Evolutionary conservation across 371 early-diverging fungal genomes (phyloP).

Genomic region (Apophysomyces elegans): DNA sequence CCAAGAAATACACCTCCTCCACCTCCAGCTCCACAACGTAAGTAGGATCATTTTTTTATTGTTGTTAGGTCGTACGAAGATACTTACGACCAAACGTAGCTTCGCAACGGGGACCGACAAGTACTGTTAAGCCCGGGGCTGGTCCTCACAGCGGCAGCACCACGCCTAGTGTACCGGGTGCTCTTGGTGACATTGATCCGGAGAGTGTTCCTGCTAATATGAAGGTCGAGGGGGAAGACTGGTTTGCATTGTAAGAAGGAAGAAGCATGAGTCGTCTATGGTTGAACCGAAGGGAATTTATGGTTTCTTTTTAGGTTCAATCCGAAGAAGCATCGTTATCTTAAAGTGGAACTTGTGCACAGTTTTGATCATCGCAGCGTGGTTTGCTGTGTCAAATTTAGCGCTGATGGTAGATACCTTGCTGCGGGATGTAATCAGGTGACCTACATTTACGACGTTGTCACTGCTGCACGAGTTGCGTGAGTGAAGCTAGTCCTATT

Average conservation of each 20-base stretch:
- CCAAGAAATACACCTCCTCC: slow-evolving; percentile 45
- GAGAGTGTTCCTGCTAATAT: slow-evolving; percentile 78
- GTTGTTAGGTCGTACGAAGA: neutral
- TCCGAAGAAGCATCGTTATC: slow-evolving; percentile 68
- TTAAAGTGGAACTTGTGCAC: slow-evolving; percentile 86
- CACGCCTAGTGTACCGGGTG: slow-evolving; percentile 10
- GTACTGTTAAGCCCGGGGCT: slow-evolving; percentile 23
- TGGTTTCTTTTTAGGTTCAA: slow-evolving; percentile 58
- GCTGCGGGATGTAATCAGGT: slow-evolving; percentile 96
- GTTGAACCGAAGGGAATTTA: neutral
- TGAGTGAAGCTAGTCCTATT: slow-evolving; percentile 35
- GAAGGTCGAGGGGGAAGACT: slow-evolving; percentile 88
- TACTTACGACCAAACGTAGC: slow-evolving; percentile 13
- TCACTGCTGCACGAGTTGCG: slow-evolving; percentile 73
- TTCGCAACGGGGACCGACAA: slow-evolving; percentile 20
- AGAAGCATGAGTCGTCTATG: slow-evolving; percentile 17
- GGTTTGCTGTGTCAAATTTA: slow-evolving; percentile 97
- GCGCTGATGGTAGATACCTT: slow-evolving; percentile 87
- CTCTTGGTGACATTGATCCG: slow-evolving; percentile 79
- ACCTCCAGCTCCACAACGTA: slow-evolving; percentile 19
- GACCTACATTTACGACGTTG: slow-evolving; percentile 88
- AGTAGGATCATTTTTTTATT: neutral
- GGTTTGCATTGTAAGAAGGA: slow-evolving; percentile 75
- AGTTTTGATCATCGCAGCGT: slow-evolving; percentile 89
- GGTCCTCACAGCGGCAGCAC: slow-evolving; percentile 27